Conservation (phyloP, 148 eudicot genomes). For the Nyssa sinensis region DNA sequence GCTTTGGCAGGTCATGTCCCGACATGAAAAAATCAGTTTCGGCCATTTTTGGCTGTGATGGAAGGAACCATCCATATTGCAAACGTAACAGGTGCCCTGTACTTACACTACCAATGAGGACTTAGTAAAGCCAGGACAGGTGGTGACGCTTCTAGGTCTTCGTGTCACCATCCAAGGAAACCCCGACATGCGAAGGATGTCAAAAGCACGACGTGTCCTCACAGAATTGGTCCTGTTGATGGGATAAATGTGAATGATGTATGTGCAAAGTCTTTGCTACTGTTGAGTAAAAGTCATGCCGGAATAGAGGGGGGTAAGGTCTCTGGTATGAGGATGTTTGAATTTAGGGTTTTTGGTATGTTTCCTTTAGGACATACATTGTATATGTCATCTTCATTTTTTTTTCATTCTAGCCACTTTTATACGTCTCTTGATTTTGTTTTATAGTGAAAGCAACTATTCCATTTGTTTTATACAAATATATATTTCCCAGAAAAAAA, state of each 20-base stretch:
- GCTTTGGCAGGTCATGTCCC: not conserved
- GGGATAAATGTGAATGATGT: no score
- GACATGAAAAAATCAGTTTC: no score
- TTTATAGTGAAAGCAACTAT: not conserved
- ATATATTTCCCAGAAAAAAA: no score
- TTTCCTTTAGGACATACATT: conserved; percentile 18
- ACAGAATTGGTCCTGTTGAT: no score
- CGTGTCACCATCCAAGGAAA: not conserved
- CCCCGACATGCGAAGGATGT: not conserved
- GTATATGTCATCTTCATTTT: conserved; percentile 6
- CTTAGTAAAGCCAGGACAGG: no score
- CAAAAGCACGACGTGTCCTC: not conserved
- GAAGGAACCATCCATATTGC: not conserved
- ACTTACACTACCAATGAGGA: not conserved
- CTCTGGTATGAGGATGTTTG: conserved; percentile 2
- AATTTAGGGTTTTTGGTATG: conserved; percentile 15
- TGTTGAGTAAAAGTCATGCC: no score
- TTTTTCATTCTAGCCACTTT: no score
- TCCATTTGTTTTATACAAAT: no score
- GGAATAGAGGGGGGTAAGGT: conserved; percentile 9
- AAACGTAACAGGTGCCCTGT: not conserved
- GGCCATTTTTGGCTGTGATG: no score
- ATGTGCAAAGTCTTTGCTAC: no score
- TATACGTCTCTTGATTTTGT: no score
- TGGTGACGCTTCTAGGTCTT: not conserved